Conservation (phyloP, 225 moss, liverwort and hornwort species). For the Straminergon stramineum region DNA sequence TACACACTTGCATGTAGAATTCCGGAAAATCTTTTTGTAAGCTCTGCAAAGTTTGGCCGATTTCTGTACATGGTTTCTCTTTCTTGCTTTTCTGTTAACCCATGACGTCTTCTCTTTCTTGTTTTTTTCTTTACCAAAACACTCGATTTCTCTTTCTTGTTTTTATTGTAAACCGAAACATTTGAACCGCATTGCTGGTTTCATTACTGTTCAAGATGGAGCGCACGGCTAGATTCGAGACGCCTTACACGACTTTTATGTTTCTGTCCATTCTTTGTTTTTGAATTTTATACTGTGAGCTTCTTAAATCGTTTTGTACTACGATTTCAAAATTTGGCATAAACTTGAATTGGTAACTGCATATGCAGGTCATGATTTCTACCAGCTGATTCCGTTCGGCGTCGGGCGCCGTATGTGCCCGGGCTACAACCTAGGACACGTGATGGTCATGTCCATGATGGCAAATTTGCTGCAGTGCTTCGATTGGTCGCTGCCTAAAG, state of each 20-base stretch:
- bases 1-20: not conserved
- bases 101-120: not conserved
- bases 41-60: not conserved
- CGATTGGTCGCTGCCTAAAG: conserved; percentile 27
- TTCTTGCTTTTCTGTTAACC: not conserved
- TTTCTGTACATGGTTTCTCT: not conserved
- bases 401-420: conserved; percentile 43
- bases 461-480: conserved; percentile 48
- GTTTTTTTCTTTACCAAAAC: not conserved
- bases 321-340: not conserved
- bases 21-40: not conserved
- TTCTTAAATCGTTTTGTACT: not conserved
- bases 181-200: not conserved
- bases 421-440: conserved; percentile 28
- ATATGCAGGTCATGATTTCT: conserved; percentile 6
- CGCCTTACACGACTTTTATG: not conserved
- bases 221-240: not conserved
- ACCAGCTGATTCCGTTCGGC: conserved; percentile 39
- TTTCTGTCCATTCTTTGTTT: no score
- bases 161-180: not conserved
- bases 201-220: not conserved
- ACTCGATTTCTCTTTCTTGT: not conserved
- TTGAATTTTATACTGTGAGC: not conserved
- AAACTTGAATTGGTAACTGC: not conserved
- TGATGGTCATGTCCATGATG: conserved; percentile 27